A percentile compares a stretch with the other conserved stretches of the same genome.
These are phyloP conservation scores for Yarrowia sp. DNA, from an alignment of 805 yeast genomes.

Conservation along the genomic window DNA sequence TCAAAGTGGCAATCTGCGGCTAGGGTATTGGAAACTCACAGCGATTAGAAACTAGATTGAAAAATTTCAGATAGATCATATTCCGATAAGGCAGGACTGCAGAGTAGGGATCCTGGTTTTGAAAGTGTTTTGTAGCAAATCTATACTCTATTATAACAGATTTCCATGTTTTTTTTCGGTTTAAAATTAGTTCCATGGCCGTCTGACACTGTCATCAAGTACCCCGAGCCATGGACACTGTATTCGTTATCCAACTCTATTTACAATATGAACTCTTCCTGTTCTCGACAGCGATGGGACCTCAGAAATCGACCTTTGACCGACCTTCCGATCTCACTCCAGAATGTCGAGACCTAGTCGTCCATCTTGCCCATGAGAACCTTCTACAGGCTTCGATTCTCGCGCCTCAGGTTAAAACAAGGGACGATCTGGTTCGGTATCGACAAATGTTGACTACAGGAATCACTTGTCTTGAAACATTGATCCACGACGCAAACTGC, in stretches of 20 bases:
- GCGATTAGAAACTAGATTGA: constrained; percentile 4
- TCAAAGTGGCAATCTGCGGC: constrained; percentile 13
- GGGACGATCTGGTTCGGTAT: not conserved
- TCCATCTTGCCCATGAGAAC: constrained; percentile 8
- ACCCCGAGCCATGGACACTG: not conserved
- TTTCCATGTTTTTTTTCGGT: too few species aligned
- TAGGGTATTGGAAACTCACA: constrained; percentile 5
- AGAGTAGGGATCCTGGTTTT: too few species aligned
- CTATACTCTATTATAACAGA: too few species aligned
- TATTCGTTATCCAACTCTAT: constrained; percentile 23
- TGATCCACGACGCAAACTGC: constrained; percentile 33
- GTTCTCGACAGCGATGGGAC: constrained; percentile 4
- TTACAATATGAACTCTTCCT: not conserved
- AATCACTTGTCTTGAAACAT: constrained; percentile 7
- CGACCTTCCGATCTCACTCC: constrained; percentile 12
- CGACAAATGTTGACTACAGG: constrained; percentile 27
- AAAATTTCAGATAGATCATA: not conserved
- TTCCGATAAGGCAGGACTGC: too few species aligned
- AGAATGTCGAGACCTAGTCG: constrained; percentile 7
- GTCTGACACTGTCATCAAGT: not conserved
- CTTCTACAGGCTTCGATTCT: constrained; percentile 1
- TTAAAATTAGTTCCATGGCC: too few species aligned
- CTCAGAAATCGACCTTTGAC: not conserved
- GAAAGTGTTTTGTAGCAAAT: too few species aligned
- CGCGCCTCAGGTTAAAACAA: constrained; percentile 4